Conservation (phyloP, 23 red algal species). For the Agarophyton chilense region DNA sequence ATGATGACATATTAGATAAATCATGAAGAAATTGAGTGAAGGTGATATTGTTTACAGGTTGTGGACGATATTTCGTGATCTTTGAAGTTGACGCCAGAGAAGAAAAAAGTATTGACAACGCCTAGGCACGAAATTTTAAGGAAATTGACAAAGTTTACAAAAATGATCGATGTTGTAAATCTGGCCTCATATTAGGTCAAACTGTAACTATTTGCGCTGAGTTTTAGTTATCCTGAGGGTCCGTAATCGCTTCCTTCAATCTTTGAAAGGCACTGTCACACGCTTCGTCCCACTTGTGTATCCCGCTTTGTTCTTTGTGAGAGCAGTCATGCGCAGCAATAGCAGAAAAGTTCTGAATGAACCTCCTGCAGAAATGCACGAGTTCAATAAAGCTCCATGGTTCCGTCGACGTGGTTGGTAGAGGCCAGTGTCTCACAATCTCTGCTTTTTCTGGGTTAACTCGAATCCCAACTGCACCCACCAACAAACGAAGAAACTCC, state of each 20-base stretch:
- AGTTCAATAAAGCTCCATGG: neutral
- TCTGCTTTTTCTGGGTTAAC: neutral
- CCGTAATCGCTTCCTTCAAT: neutral
- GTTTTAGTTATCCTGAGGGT: too few species aligned
- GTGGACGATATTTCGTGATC: too few species aligned
- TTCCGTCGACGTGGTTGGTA: neutral
- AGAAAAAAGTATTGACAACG: too few species aligned
- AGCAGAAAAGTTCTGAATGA: conserved; percentile 2
- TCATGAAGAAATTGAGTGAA: too few species aligned
- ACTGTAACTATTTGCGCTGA: too few species aligned
- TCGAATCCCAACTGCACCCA: neutral
- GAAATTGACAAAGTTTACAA: too few species aligned
- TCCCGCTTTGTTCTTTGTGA: neutral
- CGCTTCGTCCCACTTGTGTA: neutral
- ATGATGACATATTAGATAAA: too few species aligned
- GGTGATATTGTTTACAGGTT: too few species aligned
- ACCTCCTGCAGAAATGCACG: neutral
- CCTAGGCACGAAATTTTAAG: too few species aligned
- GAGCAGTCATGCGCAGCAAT: neutral
- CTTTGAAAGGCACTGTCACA: neutral
- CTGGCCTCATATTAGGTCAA: too few species aligned
- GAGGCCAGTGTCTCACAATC: neutral
- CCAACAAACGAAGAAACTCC: conserved; percentile 4
- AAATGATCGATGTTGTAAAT: too few species aligned
- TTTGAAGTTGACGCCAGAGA: too few species aligned